Evolutionary conservation across 495 filamentous ascomycete species (phyloP).

Genomic region (Neurospora sp.): DNA sequence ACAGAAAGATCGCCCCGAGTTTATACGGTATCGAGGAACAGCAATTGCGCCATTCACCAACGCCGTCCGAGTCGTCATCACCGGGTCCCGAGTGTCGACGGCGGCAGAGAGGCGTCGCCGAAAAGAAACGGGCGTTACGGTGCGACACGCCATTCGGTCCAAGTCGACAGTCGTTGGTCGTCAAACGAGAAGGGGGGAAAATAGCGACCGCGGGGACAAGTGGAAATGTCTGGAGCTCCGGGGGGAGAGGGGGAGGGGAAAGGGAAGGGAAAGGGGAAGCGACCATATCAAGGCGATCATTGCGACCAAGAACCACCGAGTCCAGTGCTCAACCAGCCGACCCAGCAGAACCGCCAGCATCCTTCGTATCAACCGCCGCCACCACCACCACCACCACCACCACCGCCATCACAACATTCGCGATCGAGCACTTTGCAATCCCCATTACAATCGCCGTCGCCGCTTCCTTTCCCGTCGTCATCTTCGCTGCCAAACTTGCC

Average conservation of each 20-base stretch:
- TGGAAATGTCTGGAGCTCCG: not conserved
- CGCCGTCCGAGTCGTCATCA: not conserved
- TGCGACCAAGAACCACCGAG: not conserved
- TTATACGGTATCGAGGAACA: not conserved
- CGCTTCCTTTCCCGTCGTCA: not conserved
- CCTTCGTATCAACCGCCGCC: not conserved
- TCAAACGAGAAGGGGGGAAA: not conserved
- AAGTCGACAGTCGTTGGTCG: not conserved
- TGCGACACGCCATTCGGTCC: not conserved
- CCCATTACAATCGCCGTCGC: not conserved
- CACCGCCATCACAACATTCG: not conserved
- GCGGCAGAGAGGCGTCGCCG: not conserved
- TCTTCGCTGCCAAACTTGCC: not conserved
- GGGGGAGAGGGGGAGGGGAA: not conserved
- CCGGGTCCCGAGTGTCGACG: not conserved
- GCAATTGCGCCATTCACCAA: not conserved
- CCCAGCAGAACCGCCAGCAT: not conserved
- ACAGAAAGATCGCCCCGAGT: not conserved
- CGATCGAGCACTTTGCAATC: not conserved
- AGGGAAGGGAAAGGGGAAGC: not conserved
- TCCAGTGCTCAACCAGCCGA: not conserved
- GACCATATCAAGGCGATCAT: not conserved
- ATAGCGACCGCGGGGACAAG: not conserved
- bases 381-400: not conserved
- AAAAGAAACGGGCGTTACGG: not conserved